phyloP scores from a whole-genome alignment of 1,139 yeast genomes.

The Candida buenavistaensis region DNA sequence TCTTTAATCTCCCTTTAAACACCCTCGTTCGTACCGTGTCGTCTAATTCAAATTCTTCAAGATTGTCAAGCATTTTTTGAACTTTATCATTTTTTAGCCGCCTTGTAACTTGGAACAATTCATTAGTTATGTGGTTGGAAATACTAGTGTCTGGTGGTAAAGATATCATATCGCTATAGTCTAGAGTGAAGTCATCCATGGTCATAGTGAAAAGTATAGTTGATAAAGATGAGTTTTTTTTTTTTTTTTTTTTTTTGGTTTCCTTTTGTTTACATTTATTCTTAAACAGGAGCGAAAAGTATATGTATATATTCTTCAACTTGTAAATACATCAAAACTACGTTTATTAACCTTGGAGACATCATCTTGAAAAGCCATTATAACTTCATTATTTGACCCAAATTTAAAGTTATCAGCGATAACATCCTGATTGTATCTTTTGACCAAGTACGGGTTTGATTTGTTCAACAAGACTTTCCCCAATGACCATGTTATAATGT shows the following conservation, averaged over 20 bases:
- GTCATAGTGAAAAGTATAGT: slow-evolving; percentile 4
- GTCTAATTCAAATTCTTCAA: slow-evolving; percentile 40
- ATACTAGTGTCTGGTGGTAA: slow-evolving; percentile 15
- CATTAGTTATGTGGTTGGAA: slow-evolving; percentile 25
- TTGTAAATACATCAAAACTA: too few relatives aligned
- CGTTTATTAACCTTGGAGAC: slow-evolving; percentile 63
- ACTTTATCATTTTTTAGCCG: slow-evolving; percentile 37
- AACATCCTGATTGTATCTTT: slow-evolving; percentile 60
- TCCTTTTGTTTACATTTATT: slow-evolving; percentile 2
- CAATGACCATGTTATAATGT: slow-evolving; percentile 79
- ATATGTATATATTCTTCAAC: slow-evolving; percentile 1
- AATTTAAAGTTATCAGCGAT: slow-evolving; percentile 79
- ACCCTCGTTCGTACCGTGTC: slow-evolving; percentile 49
- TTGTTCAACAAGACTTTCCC: slow-evolving; percentile 52
- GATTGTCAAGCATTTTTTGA: slow-evolving; percentile 34
- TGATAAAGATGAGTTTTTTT: slow-evolving; percentile 1
- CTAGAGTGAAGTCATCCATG: slow-evolving; percentile 25
- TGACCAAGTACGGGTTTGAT: slow-evolving; percentile 59
- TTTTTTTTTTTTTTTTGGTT: slow-evolving; percentile 2
- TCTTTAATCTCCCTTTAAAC: slow-evolving; percentile 37
- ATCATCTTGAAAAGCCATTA: slow-evolving; percentile 70
- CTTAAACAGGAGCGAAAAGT: slow-evolving; percentile 13
- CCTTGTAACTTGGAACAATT: slow-evolving; percentile 43
- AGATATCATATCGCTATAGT: slow-evolving; percentile 21
- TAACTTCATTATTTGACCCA: slow-evolving; percentile 69